Evolutionary conservation across 1,284 basidiomycete genomes (phyloP), one percentile per base, ranked within the genome.

Genomic region (Papiliotrema laurentii): DNA sequence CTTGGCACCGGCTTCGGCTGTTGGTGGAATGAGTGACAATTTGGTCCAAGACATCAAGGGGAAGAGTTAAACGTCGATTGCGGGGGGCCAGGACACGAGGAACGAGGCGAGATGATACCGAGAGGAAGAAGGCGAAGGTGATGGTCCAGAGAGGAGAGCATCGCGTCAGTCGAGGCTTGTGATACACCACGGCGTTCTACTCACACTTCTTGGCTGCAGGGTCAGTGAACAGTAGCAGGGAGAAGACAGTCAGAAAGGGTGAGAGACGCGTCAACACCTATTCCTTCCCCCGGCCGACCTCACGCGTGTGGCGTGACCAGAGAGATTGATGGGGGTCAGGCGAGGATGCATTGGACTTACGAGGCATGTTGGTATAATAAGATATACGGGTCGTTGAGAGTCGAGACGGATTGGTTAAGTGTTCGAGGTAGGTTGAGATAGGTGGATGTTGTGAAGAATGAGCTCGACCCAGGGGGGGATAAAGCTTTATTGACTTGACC

Each of bases 131-230:
- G 37, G 25, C 7, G 33, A 9, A 41, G n/a, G n/a, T n/a, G n/a
- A n/a, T n/a, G n/a, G n/a, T 5, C 25, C 10, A 13, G 22, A 31
- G 42, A 45, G 18, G 53, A 33, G 41, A 44, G 21, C 33, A 43
- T 49, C 44, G 43, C 45, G 50, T 51, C 38, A 47, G 50, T 37
- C 19, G 21, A 25, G 22, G 28, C 26, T n/a, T 4, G 19, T 5
- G 6, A 2, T 30, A 13, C 28, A 21, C 10, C 9, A 18, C 19
- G 10, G 13, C 28, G 28, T 11, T 36, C 5, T 27, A 64, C 63
- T 63, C 50, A 66, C 63, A 50, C 61, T 66, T 66, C 61, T 66
- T 66, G 55, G 63, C 61, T 62, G 50, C 45, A 18, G n/a, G 14
- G 28, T 31, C n/a, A n/a, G n/a, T n/a, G n/a, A n/a, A n/a, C n/a